Base-by-base conservation (phyloP, 768 basidiomycete species). In the Hebeloma cylindrosporum region DNA sequence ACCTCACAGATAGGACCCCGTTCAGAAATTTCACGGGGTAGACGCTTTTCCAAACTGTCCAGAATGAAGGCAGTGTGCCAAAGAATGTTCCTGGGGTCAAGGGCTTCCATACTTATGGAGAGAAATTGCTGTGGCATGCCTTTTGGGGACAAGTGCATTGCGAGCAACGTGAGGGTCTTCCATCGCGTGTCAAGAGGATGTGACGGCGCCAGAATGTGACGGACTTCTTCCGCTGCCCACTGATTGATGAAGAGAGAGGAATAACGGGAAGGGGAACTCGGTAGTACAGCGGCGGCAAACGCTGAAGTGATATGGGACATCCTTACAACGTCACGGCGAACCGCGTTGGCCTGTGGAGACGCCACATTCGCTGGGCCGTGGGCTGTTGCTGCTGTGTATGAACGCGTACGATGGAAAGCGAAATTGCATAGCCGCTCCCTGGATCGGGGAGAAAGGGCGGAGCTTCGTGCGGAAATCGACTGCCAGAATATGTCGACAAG, bases 11-110 rank as follows among this genome's bases (percentile, higher is more conserved):
- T 28, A 42, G 33, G 11, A 16, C 14, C 28, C 28, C 33, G 36
- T 16, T 47, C 29, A 8, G 49, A 14, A 20, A 8, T n/a, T 11
- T 23, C 14, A 7, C 23, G 45, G 43, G 39, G 38, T 45, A 62
- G 31, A 4, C 59, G 51, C 32, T 60, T 64, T 23, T 75, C 66
- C 34, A 78, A 16, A 10, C 57, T 61, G 13, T 68, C 66, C 26
- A 79, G 55, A 10, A 67, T 64, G 48, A 74, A 67, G 4, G 77
- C 60, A 3, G 68, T 63, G 23, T 64, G 64, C 79, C 78, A 79
- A 28, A 60, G 58, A 3, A 50, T 45, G 21, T 41, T 43, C 27
- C 22, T 20, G 17, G 49, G 28, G 30, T 40, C 31, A 11, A 35
- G 18, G 28, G 42, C 14, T 28, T 21, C 10, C 18, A 44, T 45